Base-by-base conservation (phyloP, 352 stramenopile genomes). In the Globisporangium carolinianum region DNA sequence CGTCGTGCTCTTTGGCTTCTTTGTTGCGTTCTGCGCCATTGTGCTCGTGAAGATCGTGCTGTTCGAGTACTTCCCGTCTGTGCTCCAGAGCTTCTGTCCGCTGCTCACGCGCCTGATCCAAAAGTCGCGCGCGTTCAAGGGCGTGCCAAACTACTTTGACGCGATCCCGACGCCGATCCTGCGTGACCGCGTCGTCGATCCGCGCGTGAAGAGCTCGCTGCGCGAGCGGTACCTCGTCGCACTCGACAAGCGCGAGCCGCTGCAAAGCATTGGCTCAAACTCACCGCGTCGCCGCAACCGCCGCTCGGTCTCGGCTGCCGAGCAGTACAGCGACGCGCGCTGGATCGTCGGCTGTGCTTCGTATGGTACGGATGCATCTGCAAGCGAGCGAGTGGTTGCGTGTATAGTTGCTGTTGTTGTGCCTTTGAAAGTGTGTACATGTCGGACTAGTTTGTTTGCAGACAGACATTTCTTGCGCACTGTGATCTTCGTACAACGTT, bases 81-180 rank as follows among this genome's bases (percentile, higher is more conserved):
- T 81, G 15, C 53, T 91, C 10, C 75, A 79, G 46, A 84, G 67
- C 41, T 55, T 87, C 5, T 79, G 85, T 36, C 81, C 81, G 6
- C 57, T 75, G 18, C 63, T 90, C 41, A 76, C 72, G 52, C 73
- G 67, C 0, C 58, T 86, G 50, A 66, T 86, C 47, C 74, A 87
- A 45, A 80, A 81, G 41, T 65, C 74, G 15, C 79, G 83, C 35
- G 65, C 76, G 24, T 67, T 71, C 14, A 87, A 84, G 56, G 72
- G 70, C 5, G 66, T 91, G n/a, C 83, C 83, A 18, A 94, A 89
- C 61, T 94, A 94, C 65, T 94, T 91, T 51, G 81, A 94, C 42
- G 76, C 82, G 11, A 87, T 91, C 62, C 72, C 79, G 3, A 89
- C 79, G 0, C 55, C 67, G 4, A 72, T 79, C n/a, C 51, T 91